These are phyloP conservation scores for Hydnomerulius pinastri DNA, from an alignment of 768 basidiomycete genomes.

Conservation along the genomic window DNA sequence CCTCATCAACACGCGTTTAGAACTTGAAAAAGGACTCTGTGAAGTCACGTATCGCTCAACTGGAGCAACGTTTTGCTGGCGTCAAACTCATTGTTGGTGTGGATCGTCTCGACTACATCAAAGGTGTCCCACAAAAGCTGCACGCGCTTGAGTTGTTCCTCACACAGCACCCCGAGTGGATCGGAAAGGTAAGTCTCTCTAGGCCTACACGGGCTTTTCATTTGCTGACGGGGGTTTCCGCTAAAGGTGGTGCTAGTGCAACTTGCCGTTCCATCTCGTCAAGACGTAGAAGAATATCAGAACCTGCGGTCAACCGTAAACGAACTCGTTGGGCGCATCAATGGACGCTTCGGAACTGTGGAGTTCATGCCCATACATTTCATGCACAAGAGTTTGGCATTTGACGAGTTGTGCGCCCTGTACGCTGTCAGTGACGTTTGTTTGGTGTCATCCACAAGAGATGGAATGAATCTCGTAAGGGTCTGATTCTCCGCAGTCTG, in stretches of 20 bases:
- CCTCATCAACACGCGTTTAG: constrained; percentile 36
- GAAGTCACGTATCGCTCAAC: constrained; percentile 72
- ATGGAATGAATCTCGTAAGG: constrained; percentile 97
- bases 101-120: constrained; percentile 98
- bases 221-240: constrained; percentile 5
- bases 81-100: constrained; percentile 99
- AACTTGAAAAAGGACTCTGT: constrained; percentile 81
- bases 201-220: neutral
- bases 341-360: constrained; percentile 97
- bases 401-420: constrained; percentile 96
- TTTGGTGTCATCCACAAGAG: constrained; percentile 90
- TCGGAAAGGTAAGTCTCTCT: constrained; percentile 74
- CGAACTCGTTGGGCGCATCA: constrained; percentile 97
- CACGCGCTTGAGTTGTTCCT: constrained; percentile 97
- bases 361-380: constrained; percentile 99
- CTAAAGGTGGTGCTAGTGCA: constrained; percentile 89
- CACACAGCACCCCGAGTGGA: constrained; percentile 98
- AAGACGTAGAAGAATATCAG: constrained; percentile 99
- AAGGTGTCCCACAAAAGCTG: constrained; percentile 98
- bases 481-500: constrained; percentile 3
- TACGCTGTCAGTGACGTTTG: constrained; percentile 97
- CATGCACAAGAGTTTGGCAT: constrained; percentile 93
- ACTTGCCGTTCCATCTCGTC: constrained; percentile 94
- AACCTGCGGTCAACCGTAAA: constrained; percentile 95
- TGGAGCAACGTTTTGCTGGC: constrained; percentile 89